Conservation (phyloP, 305 asterid genomes). For the Rubia occidens region DNA sequence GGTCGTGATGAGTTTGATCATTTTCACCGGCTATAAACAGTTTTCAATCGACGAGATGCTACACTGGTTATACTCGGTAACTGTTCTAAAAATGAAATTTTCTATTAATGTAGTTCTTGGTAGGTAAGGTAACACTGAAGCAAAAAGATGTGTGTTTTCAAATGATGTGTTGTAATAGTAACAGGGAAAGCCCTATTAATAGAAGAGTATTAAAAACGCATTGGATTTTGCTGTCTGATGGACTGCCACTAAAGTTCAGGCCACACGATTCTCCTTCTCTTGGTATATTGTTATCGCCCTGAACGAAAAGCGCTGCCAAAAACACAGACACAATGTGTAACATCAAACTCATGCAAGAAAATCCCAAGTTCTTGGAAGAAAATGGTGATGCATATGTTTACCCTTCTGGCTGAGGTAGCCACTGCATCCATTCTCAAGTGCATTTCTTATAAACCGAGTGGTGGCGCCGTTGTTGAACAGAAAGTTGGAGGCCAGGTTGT, state of each 20-base stretch:
- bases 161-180: neutral
- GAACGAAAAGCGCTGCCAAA: constrained; percentile 3
- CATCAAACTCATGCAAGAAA: neutral
- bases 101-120: neutral
- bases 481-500: constrained; percentile 16
- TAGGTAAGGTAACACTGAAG: neutral
- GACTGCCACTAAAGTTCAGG: constrained; percentile 11
- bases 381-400: neutral
- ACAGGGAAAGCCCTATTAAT: neutral
- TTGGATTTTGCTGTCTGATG: constrained; percentile 1
- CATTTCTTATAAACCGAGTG: constrained; percentile 8
- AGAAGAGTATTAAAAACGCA: neutral
- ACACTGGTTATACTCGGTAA: no score
- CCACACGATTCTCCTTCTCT: constrained; percentile 3
- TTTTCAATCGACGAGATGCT: no score
- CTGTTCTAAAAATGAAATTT: no score
- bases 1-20: neutral
- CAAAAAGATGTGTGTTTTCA: neutral
- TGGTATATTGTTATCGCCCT: constrained; percentile 5
- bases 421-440: constrained; percentile 18
- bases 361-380: neutral
- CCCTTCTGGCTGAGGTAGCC: constrained; percentile 16
- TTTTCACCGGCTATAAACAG: no score
- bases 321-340: neutral
- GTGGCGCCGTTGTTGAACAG: constrained; percentile 16